phyloP scores from a whole-genome alignment of 2,329 filamentous ascomycete genomes.

The Pyricularia sp. region DNA sequence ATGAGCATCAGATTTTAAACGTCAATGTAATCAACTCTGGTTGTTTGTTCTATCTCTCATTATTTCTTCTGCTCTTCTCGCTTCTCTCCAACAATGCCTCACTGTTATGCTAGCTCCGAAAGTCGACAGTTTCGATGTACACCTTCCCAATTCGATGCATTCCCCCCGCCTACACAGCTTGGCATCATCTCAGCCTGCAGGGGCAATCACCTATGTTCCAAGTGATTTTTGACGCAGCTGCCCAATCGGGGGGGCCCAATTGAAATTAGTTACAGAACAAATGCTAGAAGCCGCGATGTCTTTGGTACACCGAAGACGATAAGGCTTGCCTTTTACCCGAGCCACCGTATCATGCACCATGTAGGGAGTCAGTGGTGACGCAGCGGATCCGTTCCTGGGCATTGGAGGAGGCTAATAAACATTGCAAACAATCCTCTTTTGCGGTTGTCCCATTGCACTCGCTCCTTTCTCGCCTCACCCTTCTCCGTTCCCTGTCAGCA shows the following conservation, averaged over 20 bases:
- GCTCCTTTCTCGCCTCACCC: neutral
- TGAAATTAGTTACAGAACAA: slow-evolving; percentile 24
- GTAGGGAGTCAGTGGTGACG: neutral
- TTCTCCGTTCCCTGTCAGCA: neutral
- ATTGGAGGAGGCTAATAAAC: neutral
- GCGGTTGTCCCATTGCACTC: neutral
- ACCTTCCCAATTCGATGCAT: neutral
- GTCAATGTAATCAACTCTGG: neutral
- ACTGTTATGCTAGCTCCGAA: neutral
- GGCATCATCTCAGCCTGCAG: neutral
- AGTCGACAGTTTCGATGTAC: neutral
- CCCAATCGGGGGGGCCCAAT: neutral
- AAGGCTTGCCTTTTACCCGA: neutral
- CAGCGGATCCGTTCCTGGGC: neutral
- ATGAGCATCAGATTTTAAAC: neutral
- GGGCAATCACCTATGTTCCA: neutral
- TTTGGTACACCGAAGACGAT: slow-evolving; percentile 25
- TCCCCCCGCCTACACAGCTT: neutral
- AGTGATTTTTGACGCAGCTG: neutral
- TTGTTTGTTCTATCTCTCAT: neutral
- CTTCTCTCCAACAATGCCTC: neutral
- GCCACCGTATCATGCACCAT: neutral
- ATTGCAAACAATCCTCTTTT: neutral
- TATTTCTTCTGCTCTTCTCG: neutral
- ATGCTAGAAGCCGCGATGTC: slow-evolving; percentile 44